Evolutionary conservation across 2,329 filamentous ascomycete species (phyloP).

Genomic region (Chaetoscypha palmicola): DNA sequence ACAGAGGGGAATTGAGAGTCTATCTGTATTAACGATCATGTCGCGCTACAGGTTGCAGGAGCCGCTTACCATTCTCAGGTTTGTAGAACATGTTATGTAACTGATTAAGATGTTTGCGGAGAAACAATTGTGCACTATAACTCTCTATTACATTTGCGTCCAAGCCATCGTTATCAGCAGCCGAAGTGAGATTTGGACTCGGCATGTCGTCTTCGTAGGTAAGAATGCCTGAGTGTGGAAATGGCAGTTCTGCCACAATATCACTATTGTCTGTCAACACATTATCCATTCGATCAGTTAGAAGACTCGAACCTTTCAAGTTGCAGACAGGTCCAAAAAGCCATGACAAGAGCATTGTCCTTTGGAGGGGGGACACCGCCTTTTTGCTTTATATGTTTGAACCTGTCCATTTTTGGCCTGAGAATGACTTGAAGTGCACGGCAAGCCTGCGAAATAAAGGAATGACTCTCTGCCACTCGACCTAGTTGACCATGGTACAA

Average conservation of each 20-base stretch:
- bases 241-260: constrained; percentile 76
- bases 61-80: constrained; percentile 22
- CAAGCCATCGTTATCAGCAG: constrained; percentile 39
- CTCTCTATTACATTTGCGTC: constrained; percentile 46
- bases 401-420: constrained; percentile 44
- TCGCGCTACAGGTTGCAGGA: constrained; percentile 16
- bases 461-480: constrained; percentile 76
- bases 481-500: constrained; percentile 86
- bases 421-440: constrained; percentile 64
- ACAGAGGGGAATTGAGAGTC: constrained; percentile 18
- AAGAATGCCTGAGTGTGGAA: constrained; percentile 55
- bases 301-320: constrained; percentile 64
- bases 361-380: constrained; percentile 16
- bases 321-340: constrained; percentile 91
- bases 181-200: constrained; percentile 50
- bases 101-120: constrained; percentile 57
- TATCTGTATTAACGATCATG: constrained; percentile 17
- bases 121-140: constrained; percentile 56
- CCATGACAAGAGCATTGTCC: constrained; percentile 63
- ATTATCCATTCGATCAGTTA: background rate
- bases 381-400: constrained; percentile 34
- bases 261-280: constrained; percentile 49
- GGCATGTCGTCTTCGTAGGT: constrained; percentile 58
- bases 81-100: constrained; percentile 43
- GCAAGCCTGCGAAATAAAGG: constrained; percentile 51